Evolutionary conservation across 768 basidiomycete genomes (phyloP), one percentile per base, ranked within the genome.

Genomic region (Serendipita indica): DNA sequence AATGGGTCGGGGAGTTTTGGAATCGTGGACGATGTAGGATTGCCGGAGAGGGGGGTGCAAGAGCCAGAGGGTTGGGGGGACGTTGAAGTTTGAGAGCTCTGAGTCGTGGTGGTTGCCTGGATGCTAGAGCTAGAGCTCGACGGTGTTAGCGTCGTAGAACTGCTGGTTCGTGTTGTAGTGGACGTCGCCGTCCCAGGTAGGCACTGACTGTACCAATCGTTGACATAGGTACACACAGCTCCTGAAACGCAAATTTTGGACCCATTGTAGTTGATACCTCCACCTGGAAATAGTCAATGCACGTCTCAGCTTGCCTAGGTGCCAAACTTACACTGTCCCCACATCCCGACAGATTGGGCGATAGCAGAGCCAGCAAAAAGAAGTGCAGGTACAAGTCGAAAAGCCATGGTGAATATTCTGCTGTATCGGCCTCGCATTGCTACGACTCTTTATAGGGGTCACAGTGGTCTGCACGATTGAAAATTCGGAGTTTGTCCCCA

Each of bases 1-100:
- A 82, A 82, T 0, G 79, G 80, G 63, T 80, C 73, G 6, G 76
- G 77, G 14, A 81, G 72, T 58, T 71, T 72, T 56, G 72, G 59
- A 63, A 33, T 27, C 20, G 16, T 54, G 16, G 25, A 10, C 16
- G 45, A 46, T 1, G 49, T 54, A 25, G 49, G 49, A 18, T 54
- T 54, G 4, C 25, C 32, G 22, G 49, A 28, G 30, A 54, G 32
- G 10, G 49, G 32, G 20, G 49, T 27, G 49, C 49, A 54, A 10
- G 12, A 16, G 12, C 14, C n/a, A 7, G 25, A 20, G 10, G 49
- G 49, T 16, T 30, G 22, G 4, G 49, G 32, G 4, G 49, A 54
- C 7, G 49, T 54, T 4, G 49, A 32, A 27, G 49, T 20, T 7
- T 16, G 20, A 4, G 22, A 4, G 10, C 49, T 54, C 20, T 18